Evolutionary conservation across 352 stramenopile genomes (phyloP), one percentile per base, ranked within the genome.

Genomic region (Phytophthora ohioensis): DNA sequence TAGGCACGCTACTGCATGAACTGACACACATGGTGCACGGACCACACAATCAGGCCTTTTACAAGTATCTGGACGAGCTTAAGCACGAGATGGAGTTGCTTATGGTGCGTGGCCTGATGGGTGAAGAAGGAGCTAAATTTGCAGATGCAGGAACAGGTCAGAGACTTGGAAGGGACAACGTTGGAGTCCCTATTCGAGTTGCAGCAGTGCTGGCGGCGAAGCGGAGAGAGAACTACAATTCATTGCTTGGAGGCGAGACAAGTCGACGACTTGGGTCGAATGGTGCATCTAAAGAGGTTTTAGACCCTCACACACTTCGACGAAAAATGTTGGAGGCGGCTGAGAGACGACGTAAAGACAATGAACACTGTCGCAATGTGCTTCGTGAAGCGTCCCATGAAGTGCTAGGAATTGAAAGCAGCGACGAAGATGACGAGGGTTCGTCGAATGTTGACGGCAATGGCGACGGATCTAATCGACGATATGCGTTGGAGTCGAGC

Each of bases 1-100:
- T 92, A 9, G 81, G 85, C 69, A 91, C 85, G n/a, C 79, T 91
- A 72, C 71, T 92, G 66, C 85, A 91, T 47, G 85, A 92, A 53
- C 82, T 92, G 46, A 87, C 83, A 7, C 85, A 92, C 68, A 91
- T 91, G 81, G 78, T 79, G 11, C 78, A 91, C 38, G 83, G 85
- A 10, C 83, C 83, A 0, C 85, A 92, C 66, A 88, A 92, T 53
- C 69, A 84, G 27, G 80, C 69, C 5, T 92, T 92, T 54, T 92
- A 92, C 71, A 32, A 84, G 79, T 82, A 83, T 11, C 58, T 92
- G 43, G 82, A 90, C 30, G 78, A 84, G 42, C 65, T 92, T 15
- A 91, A 88, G 48, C 59, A 67, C 0, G 83, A 91, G 70, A 84
- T 88, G 65, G 84, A 92, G 66, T 60, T 67, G 57, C 62, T 92